Base-by-base conservation (phyloP, 768 basidiomycete species). In the Favolaschia claudopus region DNA sequence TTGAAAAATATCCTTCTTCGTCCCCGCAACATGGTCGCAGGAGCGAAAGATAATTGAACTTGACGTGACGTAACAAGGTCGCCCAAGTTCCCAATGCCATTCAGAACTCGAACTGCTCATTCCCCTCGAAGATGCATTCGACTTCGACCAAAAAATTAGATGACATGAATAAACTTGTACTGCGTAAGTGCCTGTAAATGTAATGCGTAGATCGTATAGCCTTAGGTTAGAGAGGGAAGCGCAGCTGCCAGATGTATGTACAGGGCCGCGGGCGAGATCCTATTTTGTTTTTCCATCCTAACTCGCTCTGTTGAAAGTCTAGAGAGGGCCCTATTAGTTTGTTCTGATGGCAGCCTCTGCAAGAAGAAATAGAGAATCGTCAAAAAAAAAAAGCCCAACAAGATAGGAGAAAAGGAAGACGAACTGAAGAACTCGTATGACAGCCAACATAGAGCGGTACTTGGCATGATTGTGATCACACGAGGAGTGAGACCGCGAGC, bases 361-460 rank as follows among this genome's bases (percentile, higher is more conserved):
- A 70, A 64, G 53, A 10, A 28, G 12, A 37, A 45, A 29, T 34
- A 34, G 31, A 32, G 25, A 24, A n/a, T 27, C 25, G 29, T 7
- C 14, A 15, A 12, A 7, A 19, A 38, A 49, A 32, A 50, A 60
- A 25, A 55, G 34, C n/a, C n/a, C n/a, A n/a, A n/a, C n/a, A n/a
- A n/a, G n/a, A n/a, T n/a, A n/a, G n/a, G n/a, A n/a, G n/a, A n/a
- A 20, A 51, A 31, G 29, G 22, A 44, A 49, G 47, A 88, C 95
- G 78, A 72, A 96, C 95, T 97, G 85, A 97, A 97, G 78, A 96
- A 97, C 76, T 98, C 96, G 70, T 98, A 96, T 50, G 95, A 96
- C 72, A 96, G 79, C 97, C 96, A 99, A 76, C 93, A 96, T 45
- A 99, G 81, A 10, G 97, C 97, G 50, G 96, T 97, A 71, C 93